A percentile compares a stretch with the other conserved stretches of the same genome.
phyloP scores from a whole-genome alignment of 139 green algal genomes.

The Tetradesmus lagerheimii region DNA sequence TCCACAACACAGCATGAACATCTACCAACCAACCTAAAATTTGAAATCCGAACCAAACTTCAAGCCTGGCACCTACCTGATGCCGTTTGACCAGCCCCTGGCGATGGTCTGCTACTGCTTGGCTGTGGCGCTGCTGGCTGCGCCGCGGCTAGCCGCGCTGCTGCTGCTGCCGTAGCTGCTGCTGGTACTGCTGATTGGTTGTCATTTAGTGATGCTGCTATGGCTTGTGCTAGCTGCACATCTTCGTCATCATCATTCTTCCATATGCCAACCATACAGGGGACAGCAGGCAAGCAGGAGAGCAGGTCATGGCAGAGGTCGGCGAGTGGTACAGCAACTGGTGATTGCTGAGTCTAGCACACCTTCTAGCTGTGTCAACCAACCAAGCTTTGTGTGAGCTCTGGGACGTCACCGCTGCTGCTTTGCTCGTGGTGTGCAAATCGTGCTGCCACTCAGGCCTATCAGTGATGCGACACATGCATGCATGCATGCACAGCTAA shows the following conservation, averaged over 20 bases:
- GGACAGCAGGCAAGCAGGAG: background rate
- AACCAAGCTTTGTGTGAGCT: background rate
- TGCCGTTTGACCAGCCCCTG: background rate
- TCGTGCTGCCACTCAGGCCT: background rate
- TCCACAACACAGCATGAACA: background rate
- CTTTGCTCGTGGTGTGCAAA: background rate
- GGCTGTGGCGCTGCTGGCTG: background rate
- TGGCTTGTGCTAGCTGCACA: conserved; percentile 77
- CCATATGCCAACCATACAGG: background rate
- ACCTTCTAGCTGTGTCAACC: no score
- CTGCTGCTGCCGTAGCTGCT: background rate
- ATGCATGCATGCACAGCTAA: background rate
- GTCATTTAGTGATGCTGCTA: conserved; percentile 80
- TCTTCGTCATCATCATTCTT: conserved; percentile 68
- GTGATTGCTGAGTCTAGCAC: background rate
- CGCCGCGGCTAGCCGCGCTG: conserved; percentile 23
- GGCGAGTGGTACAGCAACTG: background rate
- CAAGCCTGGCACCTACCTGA: background rate
- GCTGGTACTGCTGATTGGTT: conserved; percentile 6
- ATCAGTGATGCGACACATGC: background rate
- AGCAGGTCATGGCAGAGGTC: background rate
- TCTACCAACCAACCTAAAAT: background rate
- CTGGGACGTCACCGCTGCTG: background rate
- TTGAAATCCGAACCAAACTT: background rate
- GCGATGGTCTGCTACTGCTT: background rate